Conservation (phyloP, 305 asterid species). For the Fraxinus paxiana region DNA sequence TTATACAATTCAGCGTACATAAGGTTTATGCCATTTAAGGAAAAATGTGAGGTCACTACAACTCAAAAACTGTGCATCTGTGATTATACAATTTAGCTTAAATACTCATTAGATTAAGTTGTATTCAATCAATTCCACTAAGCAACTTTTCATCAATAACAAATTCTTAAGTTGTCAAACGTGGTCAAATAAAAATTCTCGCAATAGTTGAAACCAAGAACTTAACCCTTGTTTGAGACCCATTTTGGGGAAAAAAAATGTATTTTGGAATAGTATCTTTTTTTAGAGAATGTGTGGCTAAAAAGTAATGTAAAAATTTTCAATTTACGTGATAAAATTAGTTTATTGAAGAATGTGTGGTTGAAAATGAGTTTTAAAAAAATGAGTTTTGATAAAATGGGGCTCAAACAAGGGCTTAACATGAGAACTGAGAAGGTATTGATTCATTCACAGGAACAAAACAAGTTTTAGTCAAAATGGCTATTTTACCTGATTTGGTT, state of each 20-base stretch:
- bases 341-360: too few species aligned
- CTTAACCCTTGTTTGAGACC: neutral
- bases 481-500: slow-evolving; percentile 77
- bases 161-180: neutral
- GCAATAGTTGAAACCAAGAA: neutral
- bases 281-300: too few species aligned
- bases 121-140: neutral
- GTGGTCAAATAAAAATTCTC: neutral
- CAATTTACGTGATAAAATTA: too few species aligned
- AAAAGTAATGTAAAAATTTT: too few species aligned
- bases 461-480: neutral
- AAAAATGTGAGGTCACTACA: slow-evolving; percentile 8
- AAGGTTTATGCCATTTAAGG: neutral
- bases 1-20: neutral
- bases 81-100: neutral
- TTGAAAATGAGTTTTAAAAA: too few species aligned
- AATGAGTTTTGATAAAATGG: too few species aligned
- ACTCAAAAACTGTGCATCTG: slow-evolving; percentile 11
- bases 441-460: slow-evolving; percentile 12
- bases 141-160: slow-evolving; percentile 11
- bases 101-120: slow-evolving; percentile 4
- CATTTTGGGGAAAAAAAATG: too few species aligned
- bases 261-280: too few species aligned
- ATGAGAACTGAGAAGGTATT: slow-evolving; percentile 8
- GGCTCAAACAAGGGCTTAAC: neutral